Evolutionary conservation across 2,329 filamentous ascomycete genomes (phyloP), one percentile per base, ranked within the genome.

Genomic region (Immersiporthe knoxdaviesiana): DNA sequence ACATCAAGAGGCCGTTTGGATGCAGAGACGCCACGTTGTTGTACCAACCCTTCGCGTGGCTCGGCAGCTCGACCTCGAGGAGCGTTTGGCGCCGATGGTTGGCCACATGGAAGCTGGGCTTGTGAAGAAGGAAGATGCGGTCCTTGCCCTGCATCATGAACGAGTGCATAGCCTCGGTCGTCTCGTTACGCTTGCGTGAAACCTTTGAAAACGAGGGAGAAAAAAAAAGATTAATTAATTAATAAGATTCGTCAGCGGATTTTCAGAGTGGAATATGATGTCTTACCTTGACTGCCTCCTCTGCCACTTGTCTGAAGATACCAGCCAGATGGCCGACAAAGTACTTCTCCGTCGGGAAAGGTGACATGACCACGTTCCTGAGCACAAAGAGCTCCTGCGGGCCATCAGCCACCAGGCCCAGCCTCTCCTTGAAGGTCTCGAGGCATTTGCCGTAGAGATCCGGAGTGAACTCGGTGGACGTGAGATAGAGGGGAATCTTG

Each of bases 351-450:
- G 80, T 80, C 0, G 81, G 79, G 59, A 80, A 83, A 0, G 82
- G 81, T 6, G 79, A 81, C 83, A 85, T 85, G 44, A 83, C 80
- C 0, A 84, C 83, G 35, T 84, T 85, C 11, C 81, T 77, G 11
- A 85, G 63, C 1, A 84, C 82, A 70, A 83, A 80, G 1, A 84
- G 73, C 61, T 81, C 79, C 14, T 80, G 76, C 0, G 74, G 61
- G 24, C 76, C 78, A 6, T 71, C 67, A 0, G 35, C 4, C 35
- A 75, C 66, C 0, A 83, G 74, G 0, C 78, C 78, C 30, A 85
- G 78, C 12, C 82, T 75, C 47, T 75, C 73, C 75, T 83, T 82
- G 73, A 82, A 84, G 14, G 78, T 76, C 0, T 75, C 62, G 12
- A 78, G 78, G 65, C 82, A 84, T 2, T 78, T 71, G 0, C 81